Conservation (phyloP, 2,329 filamentous ascomycete species). For the Colletotrichum orchidophilum region DNA sequence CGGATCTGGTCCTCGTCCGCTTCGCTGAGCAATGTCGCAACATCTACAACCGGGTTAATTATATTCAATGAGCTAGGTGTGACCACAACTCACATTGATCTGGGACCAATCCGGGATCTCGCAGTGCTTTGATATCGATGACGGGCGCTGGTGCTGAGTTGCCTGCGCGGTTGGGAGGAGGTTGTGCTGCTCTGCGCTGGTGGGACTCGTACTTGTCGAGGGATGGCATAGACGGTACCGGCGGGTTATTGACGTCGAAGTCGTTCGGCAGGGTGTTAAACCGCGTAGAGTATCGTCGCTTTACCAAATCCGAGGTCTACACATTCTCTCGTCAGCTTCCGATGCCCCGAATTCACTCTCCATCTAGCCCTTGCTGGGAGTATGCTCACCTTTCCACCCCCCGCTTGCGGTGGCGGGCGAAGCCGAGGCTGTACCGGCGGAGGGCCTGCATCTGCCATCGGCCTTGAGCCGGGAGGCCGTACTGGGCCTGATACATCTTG, state of each 20-base stretch:
- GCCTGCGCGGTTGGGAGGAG: slow-evolving; percentile 61
- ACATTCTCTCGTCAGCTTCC: not conserved
- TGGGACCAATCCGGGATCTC: slow-evolving; percentile 80
- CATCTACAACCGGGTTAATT: slow-evolving; percentile 53
- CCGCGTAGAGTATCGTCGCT: slow-evolving; percentile 91
- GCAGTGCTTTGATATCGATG: slow-evolving; percentile 80
- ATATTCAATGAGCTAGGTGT: not conserved
- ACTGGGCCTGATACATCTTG: slow-evolving; percentile 49
- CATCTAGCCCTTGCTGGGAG: not conserved
- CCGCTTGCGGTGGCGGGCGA: slow-evolving; percentile 58
- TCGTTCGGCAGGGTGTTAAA: slow-evolving; percentile 82
- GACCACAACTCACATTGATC: slow-evolving; percentile 73
- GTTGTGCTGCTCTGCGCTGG: slow-evolving; percentile 57
- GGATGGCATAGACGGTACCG: slow-evolving; percentile 74
- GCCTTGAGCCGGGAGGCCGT: slow-evolving; percentile 38
- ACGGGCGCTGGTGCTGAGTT: slow-evolving; percentile 65
- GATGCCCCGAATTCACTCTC: not conserved
- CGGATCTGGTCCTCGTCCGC: slow-evolving; percentile 88
- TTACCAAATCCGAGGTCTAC: slow-evolving; percentile 84
- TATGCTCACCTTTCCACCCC: slow-evolving; percentile 64
- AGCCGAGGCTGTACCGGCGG: slow-evolving; percentile 20
- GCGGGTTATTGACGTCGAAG: slow-evolving; percentile 74
- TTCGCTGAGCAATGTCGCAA: slow-evolving; percentile 78
- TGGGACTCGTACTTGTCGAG: slow-evolving; percentile 66
- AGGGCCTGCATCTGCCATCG: slow-evolving; percentile 29